These are phyloP conservation scores for Diplodia corticola DNA, from an alignment of 2,329 filamentous ascomycete species.

Conservation along the genomic window DNA sequence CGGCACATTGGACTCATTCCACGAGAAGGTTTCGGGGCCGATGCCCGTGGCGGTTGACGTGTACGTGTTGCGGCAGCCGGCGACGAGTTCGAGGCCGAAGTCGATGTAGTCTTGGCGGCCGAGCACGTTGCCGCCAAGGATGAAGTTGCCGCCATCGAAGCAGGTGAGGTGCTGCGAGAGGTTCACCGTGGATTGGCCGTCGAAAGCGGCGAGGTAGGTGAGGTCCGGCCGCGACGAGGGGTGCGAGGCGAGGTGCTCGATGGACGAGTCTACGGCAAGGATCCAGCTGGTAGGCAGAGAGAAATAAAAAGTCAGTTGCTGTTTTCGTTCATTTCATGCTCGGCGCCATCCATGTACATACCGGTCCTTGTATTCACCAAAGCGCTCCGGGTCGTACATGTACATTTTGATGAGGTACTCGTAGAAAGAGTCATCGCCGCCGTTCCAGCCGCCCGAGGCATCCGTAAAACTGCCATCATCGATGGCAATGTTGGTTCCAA, in stretches of 20 bases:
- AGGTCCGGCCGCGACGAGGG: slow-evolving; percentile 67
- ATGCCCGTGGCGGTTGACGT: slow-evolving; percentile 66
- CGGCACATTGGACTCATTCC: slow-evolving; percentile 33
- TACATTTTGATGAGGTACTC: slow-evolving; percentile 94
- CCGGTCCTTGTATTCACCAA: slow-evolving; percentile 65
- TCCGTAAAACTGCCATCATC: slow-evolving; percentile 67
- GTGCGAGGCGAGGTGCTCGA: slow-evolving; percentile 68
- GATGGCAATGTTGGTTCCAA: slow-evolving; percentile 68
- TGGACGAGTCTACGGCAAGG: slow-evolving; percentile 72
- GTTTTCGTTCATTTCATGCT: no score
- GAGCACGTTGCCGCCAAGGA: slow-evolving; percentile 75
- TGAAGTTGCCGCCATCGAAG: slow-evolving; percentile 83
- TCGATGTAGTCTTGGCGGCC: slow-evolving; percentile 65
- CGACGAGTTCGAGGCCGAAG: slow-evolving; percentile 71
- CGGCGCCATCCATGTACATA: no score
- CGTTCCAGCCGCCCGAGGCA: slow-evolving; percentile 71
- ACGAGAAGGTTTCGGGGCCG: slow-evolving; percentile 65
- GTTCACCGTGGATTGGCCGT: slow-evolving; percentile 44
- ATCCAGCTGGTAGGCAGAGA: slow-evolving; percentile 60
- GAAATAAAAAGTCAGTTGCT: no score
- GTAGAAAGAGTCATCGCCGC: slow-evolving; percentile 78
- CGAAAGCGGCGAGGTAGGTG: slow-evolving; percentile 67
- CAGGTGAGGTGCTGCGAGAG: slow-evolving; percentile 63
- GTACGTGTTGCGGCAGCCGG: slow-evolving; percentile 76
- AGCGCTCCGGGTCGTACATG: slow-evolving; percentile 69